phyloP scores from a whole-genome alignment of 1,284 basidiomycete genomes.

The Microbotryum saponariae region DNA sequence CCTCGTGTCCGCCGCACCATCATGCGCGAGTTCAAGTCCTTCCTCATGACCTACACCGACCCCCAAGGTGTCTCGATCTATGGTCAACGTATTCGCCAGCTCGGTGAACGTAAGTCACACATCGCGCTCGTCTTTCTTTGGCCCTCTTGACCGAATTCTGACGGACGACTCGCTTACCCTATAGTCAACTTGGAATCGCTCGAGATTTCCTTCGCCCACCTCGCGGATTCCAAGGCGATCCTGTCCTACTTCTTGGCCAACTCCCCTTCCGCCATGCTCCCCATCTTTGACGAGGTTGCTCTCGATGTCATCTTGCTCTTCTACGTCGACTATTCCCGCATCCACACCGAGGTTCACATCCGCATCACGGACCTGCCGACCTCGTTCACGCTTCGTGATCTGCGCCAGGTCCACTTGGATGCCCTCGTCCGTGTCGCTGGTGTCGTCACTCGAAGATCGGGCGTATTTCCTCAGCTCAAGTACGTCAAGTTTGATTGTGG shows the following conservation, averaged over 20 bases:
- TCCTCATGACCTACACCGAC: slow-evolving; percentile 92
- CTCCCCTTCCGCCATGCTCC: slow-evolving; percentile 83
- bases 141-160: neutral
- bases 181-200: slow-evolving; percentile 92
- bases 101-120: slow-evolving; percentile 76
- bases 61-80: slow-evolving; percentile 87
- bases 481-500: slow-evolving; percentile 98
- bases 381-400: slow-evolving; percentile 79
- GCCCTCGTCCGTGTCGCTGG: slow-evolving; percentile 90
- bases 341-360: slow-evolving; percentile 96
- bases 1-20: slow-evolving; percentile 85
- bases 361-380: slow-evolving; percentile 90
- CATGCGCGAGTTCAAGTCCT: slow-evolving; percentile 84
- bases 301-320: slow-evolving; percentile 88
- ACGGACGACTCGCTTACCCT: slow-evolving; percentile 2
- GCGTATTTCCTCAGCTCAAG: slow-evolving; percentile 97
- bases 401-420: slow-evolving; percentile 87
- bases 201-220: slow-evolving; percentile 90
- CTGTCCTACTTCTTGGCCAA: slow-evolving; percentile 96
- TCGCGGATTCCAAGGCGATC: slow-evolving; percentile 83
- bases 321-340: slow-evolving; percentile 92
- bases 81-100: slow-evolving; percentile 80
- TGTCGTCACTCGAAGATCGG: slow-evolving; percentile 92
- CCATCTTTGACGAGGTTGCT: slow-evolving; percentile 92
- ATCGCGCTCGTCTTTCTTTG: neutral